Base-by-base conservation (phyloP, 345 rosid genomes). In the Gossypium thurberi region DNA sequence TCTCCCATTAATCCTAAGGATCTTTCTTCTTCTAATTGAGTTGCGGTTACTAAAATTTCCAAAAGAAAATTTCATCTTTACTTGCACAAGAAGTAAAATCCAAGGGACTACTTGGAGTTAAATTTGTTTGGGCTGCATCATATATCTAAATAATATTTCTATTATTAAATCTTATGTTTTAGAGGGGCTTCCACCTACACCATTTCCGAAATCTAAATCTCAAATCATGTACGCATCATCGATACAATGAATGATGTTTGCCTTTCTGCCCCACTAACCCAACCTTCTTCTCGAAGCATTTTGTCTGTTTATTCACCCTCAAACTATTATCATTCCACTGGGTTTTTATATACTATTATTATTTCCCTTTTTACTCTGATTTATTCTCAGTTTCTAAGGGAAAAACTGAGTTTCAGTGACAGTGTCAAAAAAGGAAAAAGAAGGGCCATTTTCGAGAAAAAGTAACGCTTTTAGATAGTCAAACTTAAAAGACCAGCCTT, bases 161-260 rank as follows among this genome's bases (percentile, higher is more conserved):
- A 33, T 33, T 33, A 33, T 33, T 33, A 33, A 33, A 33, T 33
- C 40, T 33, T 33, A 33, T 33, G 40, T 33, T 33, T 33, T 33
- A 33, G 7, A 25, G 63, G 15, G 64, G 18, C 3, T 60, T 60
- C 65, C 48, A 63, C 67, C 67, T 40, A 40, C 47, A 40, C 67
- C 67, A 40, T n/a, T 63, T 15, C 44, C 46, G 2, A 10, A 61
- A 9, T 15, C 13, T 7, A 14, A 33, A 28, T 15, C 46, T 40
- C 28, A 20, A 65, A 21, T 21, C 53, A 44, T 20, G 12, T 13
- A 44, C 53, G 13, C 56, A 46, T 66, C 56, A 46, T 66, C 70
- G 53, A 47, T 47, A 47, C 70, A 15, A 14, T 11, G 70, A 66
- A 47, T 66, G 70, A 66, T 47, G 70, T 66, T 50, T 2, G 28